A percentile compares a stretch with the other conserved stretches of the same genome.
These are phyloP conservation scores for Saturnispora hagleri DNA, from an alignment of 805 yeast genomes.

Conservation along the genomic window DNA sequence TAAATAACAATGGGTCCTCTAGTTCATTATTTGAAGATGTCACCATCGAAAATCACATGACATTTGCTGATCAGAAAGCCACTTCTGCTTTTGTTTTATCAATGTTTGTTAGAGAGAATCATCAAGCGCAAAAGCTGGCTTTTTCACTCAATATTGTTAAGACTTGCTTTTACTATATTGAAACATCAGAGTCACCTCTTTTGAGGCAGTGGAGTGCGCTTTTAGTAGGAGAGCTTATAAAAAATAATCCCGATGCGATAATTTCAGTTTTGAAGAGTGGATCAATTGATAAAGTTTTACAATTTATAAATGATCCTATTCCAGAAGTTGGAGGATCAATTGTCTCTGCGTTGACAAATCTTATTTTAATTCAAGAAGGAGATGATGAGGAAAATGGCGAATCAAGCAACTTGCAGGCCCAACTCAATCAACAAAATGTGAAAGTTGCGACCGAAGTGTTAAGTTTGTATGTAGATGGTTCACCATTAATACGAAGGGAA, in stretches of 20 bases:
- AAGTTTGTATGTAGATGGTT: conserved; percentile 72
- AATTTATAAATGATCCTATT: conserved; percentile 72
- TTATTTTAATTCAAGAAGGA: conserved; percentile 38
- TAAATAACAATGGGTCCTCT: conserved; percentile 19
- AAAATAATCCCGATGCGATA: conserved; percentile 63
- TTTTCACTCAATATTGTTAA: conserved; percentile 63
- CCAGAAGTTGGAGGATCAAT: conserved; percentile 92
- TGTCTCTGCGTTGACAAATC: conserved; percentile 61
- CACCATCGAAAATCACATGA: conserved; percentile 26
- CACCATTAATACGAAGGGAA: conserved; percentile 82
- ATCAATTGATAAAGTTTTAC: conserved; percentile 44
- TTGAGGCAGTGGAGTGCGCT: conserved; percentile 89
- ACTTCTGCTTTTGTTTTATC: conserved; percentile 90
- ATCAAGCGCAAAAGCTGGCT: conserved; percentile 71
- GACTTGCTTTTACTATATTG: conserved; percentile 57
- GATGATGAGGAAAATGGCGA: conserved; percentile 23
- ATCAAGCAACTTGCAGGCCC: conserved; percentile 23
- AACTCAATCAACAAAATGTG: conserved; percentile 58
- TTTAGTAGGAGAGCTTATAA: conserved; percentile 69
- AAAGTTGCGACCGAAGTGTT: conserved; percentile 61
- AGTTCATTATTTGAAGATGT: conserved; percentile 16
- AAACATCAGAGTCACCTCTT: conserved; percentile 71
- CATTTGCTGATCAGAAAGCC: conserved; percentile 79
- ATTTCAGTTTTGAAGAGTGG: conserved; percentile 61
- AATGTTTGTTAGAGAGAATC: conserved; percentile 72